Conservation (phyloP, 2,329 filamentous ascomycete species). For the Acrocalymma vagum region DNA sequence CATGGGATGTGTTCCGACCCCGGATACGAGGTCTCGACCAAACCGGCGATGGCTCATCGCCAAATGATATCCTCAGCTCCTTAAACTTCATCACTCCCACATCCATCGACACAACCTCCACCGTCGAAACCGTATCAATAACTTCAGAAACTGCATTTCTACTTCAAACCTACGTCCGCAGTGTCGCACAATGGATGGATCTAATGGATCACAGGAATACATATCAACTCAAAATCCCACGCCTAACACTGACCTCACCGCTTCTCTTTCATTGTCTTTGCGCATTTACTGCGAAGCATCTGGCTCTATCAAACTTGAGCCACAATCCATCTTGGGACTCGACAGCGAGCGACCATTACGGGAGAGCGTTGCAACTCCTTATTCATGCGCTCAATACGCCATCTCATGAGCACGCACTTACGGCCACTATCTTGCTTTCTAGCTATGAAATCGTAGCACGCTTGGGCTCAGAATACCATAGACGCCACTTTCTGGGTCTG, state of each 20-base stretch:
- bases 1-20: slow-evolving; percentile 35
- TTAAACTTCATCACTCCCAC: slow-evolving; percentile 17
- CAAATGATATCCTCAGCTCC: slow-evolving; percentile 15
- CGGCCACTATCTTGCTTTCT: slow-evolving; percentile 42
- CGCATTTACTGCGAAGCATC: slow-evolving; percentile 45
- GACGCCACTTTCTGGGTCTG: slow-evolving; percentile 40
- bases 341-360: slow-evolving; percentile 39
- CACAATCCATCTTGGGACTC: slow-evolving; percentile 39
- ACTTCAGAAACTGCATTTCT: slow-evolving; percentile 41
- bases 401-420: slow-evolving; percentile 36
- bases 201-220: slow-evolving; percentile 39
- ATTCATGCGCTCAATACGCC: slow-evolving; percentile 37
- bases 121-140: slow-evolving; percentile 20
- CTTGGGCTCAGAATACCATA: slow-evolving; percentile 36
- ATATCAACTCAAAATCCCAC: slow-evolving; percentile 40
- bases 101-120: slow-evolving; percentile 4
- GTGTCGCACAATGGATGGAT: slow-evolving; percentile 46
- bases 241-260: slow-evolving; percentile 35
- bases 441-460: slow-evolving; percentile 43
- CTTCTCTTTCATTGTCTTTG: slow-evolving; percentile 44
- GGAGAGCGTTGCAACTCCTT: slow-evolving; percentile 36
- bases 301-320: slow-evolving; percentile 33
- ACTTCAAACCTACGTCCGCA: slow-evolving; percentile 40
- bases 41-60: slow-evolving; percentile 16
- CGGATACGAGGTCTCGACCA: slow-evolving; percentile 32